These are phyloP conservation scores for Penicillium sp. DNA, from an alignment of 2,329 filamentous ascomycete species.

Conservation along the genomic window DNA sequence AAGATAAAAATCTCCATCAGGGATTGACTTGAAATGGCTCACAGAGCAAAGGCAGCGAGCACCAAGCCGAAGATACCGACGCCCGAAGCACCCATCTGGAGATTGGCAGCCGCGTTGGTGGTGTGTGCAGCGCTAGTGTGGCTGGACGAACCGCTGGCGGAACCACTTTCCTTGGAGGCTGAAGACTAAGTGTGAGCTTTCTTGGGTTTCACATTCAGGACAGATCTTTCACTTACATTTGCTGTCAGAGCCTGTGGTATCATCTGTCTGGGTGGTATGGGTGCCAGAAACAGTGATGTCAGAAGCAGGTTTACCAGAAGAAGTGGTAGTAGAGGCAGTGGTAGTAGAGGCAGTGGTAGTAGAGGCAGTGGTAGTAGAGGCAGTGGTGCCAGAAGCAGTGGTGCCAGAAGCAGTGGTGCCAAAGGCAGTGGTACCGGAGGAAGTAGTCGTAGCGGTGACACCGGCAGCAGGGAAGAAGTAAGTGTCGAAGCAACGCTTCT, in stretches of 20 bases:
- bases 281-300: background rate
- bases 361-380: background rate
- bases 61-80: constrained; percentile 37
- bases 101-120: constrained; percentile 31
- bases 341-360: background rate
- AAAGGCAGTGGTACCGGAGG: constrained; percentile 24
- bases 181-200: background rate
- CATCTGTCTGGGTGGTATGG: background rate
- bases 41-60: constrained; percentile 40
- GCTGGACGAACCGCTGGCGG: constrained; percentile 13
- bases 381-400: constrained; percentile 15
- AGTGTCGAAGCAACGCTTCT: constrained; percentile 50
- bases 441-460: constrained; percentile 12
- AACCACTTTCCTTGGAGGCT: constrained; percentile 15
- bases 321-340: constrained; percentile 13
- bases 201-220: background rate
- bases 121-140: constrained; percentile 20
- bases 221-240: background rate
- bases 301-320: background rate
- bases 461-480: constrained; percentile 46
- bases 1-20: background rate
- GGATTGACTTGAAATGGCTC: constrained; percentile 7
- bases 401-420: constrained; percentile 13
- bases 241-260: background rate
- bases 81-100: constrained; percentile 34